Base-by-base conservation (phyloP, 768 basidiomycete species). In the Naematelia aurantialba region DNA sequence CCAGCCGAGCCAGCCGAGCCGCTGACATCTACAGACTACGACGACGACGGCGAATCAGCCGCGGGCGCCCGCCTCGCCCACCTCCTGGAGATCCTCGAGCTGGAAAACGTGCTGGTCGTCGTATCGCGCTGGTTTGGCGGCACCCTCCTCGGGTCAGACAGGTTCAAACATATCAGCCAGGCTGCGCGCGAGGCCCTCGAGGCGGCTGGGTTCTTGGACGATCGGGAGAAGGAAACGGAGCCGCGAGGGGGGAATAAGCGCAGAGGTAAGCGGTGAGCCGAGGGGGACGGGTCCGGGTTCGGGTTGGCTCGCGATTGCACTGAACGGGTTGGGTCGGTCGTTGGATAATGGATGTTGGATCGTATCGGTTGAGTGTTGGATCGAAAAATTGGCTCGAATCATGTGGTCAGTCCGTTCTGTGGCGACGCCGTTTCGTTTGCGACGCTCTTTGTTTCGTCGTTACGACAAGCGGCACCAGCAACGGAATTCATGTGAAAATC, bases 51-150 rank as follows among this genome's bases (percentile, higher is more conserved):
- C 1, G 94, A 99, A 79, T 85, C 88, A 0, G 91, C 90, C 0
- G 94, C 94, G 19, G 94, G 94, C 3, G 85, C 88, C 45, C 83
- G 94, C 17, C 78, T 98, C 21, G 90, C 90, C 0, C 93, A 97
- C 75, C 81, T 99, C 1, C 78, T 99, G 3, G 90, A 92, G 62
- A 91, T 94, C 47, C 74, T 96, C 48, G 89, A 89, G 59, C 51
- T 77, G 2, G 69, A 66, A 49, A 77, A 93, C 67, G 89, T 96
- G 12, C 81, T 98, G 1, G 88, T 99, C 14, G 79, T 97, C 19
- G 94, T 99, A 12, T 91, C 92, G 2, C 85, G 94, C 39, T 94
- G 90, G 78, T 97, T 89, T 71, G 94, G 94, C 13, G 94, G 94
- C 0, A 87, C 88, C 12, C 88, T 89, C 61, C 81, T 99, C 1